phyloP scores from a whole-genome alignment of 2,329 filamentous ascomycete genomes.

The Metarhizium sp. region DNA sequence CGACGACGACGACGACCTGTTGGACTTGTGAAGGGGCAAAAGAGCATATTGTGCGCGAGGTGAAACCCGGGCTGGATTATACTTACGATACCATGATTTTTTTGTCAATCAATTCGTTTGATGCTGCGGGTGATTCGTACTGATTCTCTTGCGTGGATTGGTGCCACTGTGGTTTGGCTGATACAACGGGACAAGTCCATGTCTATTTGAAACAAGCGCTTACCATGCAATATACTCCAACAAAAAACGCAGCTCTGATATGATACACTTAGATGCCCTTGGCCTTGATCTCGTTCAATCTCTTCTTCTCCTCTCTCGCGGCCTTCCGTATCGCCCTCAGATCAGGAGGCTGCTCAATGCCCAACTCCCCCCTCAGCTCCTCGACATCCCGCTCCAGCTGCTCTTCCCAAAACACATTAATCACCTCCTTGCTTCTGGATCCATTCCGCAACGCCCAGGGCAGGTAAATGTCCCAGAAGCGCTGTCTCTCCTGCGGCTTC shows the following conservation, averaged over 20 bases:
- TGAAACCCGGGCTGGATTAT: not conserved
- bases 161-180: not conserved
- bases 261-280: not conserved
- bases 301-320: constrained; percentile 60
- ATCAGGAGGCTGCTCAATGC: constrained; percentile 84
- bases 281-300: constrained; percentile 37
- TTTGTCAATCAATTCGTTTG: too few relatives aligned
- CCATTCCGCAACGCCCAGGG: constrained; percentile 91
- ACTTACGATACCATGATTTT: constrained; percentile 4
- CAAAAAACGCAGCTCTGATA: not conserved
- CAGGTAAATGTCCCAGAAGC: constrained; percentile 67
- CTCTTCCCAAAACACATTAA: constrained; percentile 98
- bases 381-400: constrained; percentile 75
- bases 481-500: constrained; percentile 67
- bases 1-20: constrained; percentile 73
- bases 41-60: not conserved
- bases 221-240: not conserved
- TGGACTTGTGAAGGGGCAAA: constrained; percentile 42
- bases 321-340: constrained; percentile 66
- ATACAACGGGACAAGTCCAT: not conserved
- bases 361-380: constrained; percentile 62
- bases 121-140: not conserved
- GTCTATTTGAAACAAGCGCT: not conserved
- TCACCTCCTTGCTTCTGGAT: constrained; percentile 63
- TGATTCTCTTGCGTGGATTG: not conserved